These are phyloP conservation scores for Gymnopus androsaceus DNA, from an alignment of 1,284 basidiomycete genomes.

Conservation along the genomic window DNA sequence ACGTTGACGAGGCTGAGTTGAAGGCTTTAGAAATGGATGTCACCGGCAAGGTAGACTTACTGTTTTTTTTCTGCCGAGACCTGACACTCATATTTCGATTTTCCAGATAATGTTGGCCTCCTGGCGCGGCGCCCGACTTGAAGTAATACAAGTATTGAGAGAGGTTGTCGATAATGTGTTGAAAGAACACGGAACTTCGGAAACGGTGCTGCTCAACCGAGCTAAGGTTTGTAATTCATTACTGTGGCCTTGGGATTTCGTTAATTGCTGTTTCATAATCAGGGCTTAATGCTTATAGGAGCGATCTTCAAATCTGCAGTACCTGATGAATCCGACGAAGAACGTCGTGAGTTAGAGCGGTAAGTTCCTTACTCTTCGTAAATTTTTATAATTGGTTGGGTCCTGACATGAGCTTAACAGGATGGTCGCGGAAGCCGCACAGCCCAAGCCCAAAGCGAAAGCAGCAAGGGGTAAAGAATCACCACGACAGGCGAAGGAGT, in stretches of 20 bases:
- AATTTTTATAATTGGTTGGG: neutral
- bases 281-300: slow-evolving; percentile 83
- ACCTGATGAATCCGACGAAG: slow-evolving; percentile 89
- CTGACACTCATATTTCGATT: slow-evolving; percentile 8
- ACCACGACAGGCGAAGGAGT: slow-evolving; percentile 14
- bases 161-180: slow-evolving; percentile 82
- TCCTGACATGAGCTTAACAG: slow-evolving; percentile 32
- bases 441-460: slow-evolving; percentile 60
- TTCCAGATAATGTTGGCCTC: slow-evolving; percentile 86
- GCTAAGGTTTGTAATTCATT: slow-evolving; percentile 67
- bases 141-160: slow-evolving; percentile 83
- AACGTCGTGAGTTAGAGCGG: slow-evolving; percentile 90
- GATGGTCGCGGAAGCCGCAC: slow-evolving; percentile 71
- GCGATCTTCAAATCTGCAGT: slow-evolving; percentile 82
- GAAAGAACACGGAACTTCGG: slow-evolving; percentile 72
- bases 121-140: slow-evolving; percentile 92
- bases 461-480: slow-evolving; percentile 44
- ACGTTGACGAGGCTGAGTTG: slow-evolving; percentile 81
- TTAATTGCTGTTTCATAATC: neutral
- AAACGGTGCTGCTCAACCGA: slow-evolving; percentile 72
- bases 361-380: slow-evolving; percentile 30
- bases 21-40: slow-evolving; percentile 91
- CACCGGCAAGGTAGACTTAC: slow-evolving; percentile 86
- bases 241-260: neutral
- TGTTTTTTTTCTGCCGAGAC: slow-evolving; percentile 10